Evolutionary conservation across 192 early-diverging fungal species (phyloP), one percentile per base, ranked within the genome.

Genomic region (Coemansia sp.): DNA sequence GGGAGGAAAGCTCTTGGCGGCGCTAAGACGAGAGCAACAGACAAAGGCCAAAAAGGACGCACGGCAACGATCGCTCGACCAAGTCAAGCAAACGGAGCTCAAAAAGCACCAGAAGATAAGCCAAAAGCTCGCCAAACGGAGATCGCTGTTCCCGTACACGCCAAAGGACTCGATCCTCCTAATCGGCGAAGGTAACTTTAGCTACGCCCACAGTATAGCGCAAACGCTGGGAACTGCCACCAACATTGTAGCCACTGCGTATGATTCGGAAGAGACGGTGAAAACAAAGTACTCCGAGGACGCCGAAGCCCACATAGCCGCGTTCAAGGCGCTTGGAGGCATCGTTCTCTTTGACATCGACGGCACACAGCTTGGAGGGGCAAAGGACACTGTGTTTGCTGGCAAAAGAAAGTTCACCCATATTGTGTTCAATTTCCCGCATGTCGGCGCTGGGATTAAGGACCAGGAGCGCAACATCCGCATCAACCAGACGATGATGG

Each of bases 341-440:
- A 83, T 75, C 4, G 87, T 95, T 1, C 46, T 93, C 11, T 95
- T 85, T 79, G 84, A 84, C 8, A 85, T 96, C 0, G 93, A 98
- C 70, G 92, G 84, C 1, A 94, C 93, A 0, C 68, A 84, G 23
- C 57, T 98, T 48, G 73, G 75, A 2, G 87, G 77, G 38, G 74
- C 66, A 63, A 84, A 86, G 64, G 0, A 7, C 49, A 10, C 49
- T 0, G 23, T 14, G 22, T 22, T 52, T 25, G 22, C 23, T 22
- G 49, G 49, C 22, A 32, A 57, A 19, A 45, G 66, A 38, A 29
- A 29, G 29, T 98, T 95, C 67, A 81, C 86, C 43, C 90, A 90
- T 63, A 92, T 98, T 38, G 87, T 96, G 14, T 98, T 99, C 73
- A 96, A 96, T 73, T 99, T 99, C 73, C 96, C 96, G 36, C 96